Percentiles rank a stretch among this genome's conserved stretches.
phyloP scores from a whole-genome alignment of 2,329 filamentous ascomycete species.

The Alternaria novae-zelandiae region DNA sequence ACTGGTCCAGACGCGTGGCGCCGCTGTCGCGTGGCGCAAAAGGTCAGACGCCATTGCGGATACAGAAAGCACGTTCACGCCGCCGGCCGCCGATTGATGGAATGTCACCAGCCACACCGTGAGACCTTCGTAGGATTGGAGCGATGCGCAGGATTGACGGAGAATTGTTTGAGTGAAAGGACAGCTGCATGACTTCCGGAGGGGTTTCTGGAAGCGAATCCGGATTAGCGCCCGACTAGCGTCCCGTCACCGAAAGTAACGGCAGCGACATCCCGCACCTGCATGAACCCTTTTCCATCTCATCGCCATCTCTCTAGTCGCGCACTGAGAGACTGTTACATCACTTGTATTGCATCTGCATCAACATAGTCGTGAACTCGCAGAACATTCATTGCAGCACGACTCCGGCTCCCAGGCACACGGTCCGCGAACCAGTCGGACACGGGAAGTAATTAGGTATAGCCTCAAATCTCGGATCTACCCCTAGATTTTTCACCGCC shows the following conservation, averaged over 20 bases:
- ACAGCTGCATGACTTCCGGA: neutral
- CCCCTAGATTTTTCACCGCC: neutral
- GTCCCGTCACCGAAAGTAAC: neutral
- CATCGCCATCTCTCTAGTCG: neutral
- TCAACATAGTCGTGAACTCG: neutral
- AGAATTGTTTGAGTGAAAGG: neutral
- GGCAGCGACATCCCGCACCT: neutral
- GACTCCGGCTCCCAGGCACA: neutral
- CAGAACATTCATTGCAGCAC: neutral
- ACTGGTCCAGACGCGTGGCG: conserved; percentile 15
- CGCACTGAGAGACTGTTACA: neutral
- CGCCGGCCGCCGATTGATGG: conserved; percentile 25
- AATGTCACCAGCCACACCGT: conserved; percentile 8
- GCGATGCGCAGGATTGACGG: neutral
- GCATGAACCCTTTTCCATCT: neutral
- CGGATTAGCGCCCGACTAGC: neutral
- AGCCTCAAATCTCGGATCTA: neutral
- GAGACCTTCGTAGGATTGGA: neutral
- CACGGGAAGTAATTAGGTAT: neutral
- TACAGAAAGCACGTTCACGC: neutral
- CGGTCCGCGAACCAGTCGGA: neutral
- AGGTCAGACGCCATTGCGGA: neutral
- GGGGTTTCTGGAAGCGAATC: neutral
- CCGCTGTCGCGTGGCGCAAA: conserved; percentile 5
- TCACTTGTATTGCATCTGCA: neutral